phyloP scores from a whole-genome alignment of 371 early-diverging fungal species.

The Apophysomyces sp. region DNA sequence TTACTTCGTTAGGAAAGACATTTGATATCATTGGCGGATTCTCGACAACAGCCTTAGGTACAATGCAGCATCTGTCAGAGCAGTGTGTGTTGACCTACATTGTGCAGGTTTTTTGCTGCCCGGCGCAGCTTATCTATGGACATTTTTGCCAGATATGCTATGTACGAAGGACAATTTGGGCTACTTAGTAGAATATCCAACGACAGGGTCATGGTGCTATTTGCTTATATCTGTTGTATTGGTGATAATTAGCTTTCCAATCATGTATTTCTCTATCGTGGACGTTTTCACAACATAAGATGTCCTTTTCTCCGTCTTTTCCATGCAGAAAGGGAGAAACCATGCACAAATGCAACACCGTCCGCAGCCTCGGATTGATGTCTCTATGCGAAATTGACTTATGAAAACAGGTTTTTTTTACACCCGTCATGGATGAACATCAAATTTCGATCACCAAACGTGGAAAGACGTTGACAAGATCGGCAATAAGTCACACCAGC shows the following conservation, averaged over 20 bases:
- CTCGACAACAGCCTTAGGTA: conserved; percentile 47
- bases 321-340: not conserved
- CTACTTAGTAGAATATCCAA: not conserved
- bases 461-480: no score
- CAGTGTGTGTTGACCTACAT: not conserved
- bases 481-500: no score
- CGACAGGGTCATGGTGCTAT: conserved; percentile 20
- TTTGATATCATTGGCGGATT: conserved; percentile 59
- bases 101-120: conserved; percentile 32
- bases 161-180: not conserved
- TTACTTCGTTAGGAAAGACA: conserved; percentile 47
- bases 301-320: conserved; percentile 1
- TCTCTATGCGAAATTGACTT: not conserved
- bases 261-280: conserved; percentile 32
- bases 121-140: conserved; percentile 38
- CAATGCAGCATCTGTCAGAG: not conserved
- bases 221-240: conserved; percentile 12
- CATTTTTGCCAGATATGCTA: conserved; percentile 26
- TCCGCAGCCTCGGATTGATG: not conserved
- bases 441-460: not conserved
- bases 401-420: not conserved
- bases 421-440: no score
- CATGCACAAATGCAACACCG: not conserved
- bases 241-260: conserved; percentile 24
- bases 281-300: conserved; percentile 10